Evolutionary conservation across 257 asterid species (phyloP), one percentile per base, ranked within the genome.

Genomic region (Nicotiana knightiana): DNA sequence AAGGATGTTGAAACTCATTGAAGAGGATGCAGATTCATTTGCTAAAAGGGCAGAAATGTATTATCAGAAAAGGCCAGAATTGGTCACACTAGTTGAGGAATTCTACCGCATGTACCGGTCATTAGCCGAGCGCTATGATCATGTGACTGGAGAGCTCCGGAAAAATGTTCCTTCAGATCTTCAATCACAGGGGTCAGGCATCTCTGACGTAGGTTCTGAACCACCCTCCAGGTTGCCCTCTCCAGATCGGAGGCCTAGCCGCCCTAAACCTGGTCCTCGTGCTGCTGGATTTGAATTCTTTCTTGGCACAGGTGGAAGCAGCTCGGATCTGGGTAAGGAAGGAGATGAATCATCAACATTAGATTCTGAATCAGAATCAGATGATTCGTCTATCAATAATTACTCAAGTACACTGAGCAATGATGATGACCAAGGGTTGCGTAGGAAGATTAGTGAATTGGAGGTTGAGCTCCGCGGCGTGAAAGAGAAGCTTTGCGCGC

Each of bases 271-370:
- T 0, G 98, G 93, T 4, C 93, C 90, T 54, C 95, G 98, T 32
- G 93, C 98, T 9, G 96, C 99, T 6, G 99, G 98, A 2, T 96
- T 96, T 53, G 97, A 93, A 12, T 79, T 87, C 85, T 96, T 94
- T 63, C 97, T 93, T 0, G 91, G 95, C 30, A 65, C 88, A 28
- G 86, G 86, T 2, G 90, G 88, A 33, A 93, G 90, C 78, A 87
- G 90, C 85, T 86, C 90, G 2, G 98, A 96, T 67, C 82, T 88
- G 16, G 87, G 86, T 16, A 87, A 92, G 87, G 97, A 91, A 85
- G 98, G 95, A 46, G 97, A 94, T 15, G 97, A 92, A 26, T 83
- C 97, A 0, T 93, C 97, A 3, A 89, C 92, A 11, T 84, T 90
- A 65, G 98, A 92, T 67, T 93, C 97, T 43, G 98, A 94, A 43